Percentiles rank a stretch among this genome's conserved stretches.
Conservation (phyloP, 768 basidiomycete genomes). For the Aureoboletus auriporus region DNA sequence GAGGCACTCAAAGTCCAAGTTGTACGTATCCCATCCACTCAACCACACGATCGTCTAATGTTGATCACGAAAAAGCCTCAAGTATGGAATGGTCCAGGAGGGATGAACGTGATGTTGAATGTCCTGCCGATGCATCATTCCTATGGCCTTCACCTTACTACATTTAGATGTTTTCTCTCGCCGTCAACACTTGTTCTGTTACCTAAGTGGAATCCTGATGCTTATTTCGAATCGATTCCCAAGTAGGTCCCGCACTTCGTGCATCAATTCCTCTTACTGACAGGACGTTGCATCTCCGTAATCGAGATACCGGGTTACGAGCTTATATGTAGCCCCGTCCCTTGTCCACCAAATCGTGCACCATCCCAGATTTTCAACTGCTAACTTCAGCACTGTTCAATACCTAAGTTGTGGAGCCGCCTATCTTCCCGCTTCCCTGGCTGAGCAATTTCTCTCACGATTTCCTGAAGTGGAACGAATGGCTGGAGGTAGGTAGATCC, state of each 20-base stretch:
- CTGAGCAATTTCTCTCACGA: conserved; percentile 36
- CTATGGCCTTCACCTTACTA: conserved; percentile 53
- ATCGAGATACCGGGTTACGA: conserved; percentile 51
- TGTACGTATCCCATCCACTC: conserved; percentile 29
- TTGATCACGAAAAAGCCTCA: conserved; percentile 31
- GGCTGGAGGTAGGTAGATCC: conserved; percentile 40
- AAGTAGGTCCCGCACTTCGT: conserved; percentile 39
- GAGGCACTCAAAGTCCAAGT: conserved; percentile 32
- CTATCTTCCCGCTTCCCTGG: conserved; percentile 58
- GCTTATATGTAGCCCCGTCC: conserved; percentile 55
- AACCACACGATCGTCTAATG: not conserved
- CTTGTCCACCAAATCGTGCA: conserved; percentile 62
- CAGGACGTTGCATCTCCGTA: not conserved
- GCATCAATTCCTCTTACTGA: too few relatives aligned
- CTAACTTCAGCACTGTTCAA: conserved; percentile 51
- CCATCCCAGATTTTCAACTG: conserved; percentile 40
- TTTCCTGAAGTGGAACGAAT: conserved; percentile 33
- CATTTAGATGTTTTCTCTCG: conserved; percentile 45
- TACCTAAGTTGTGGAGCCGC: conserved; percentile 54
- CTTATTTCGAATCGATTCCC: conserved; percentile 49
- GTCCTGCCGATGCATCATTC: conserved; percentile 68
- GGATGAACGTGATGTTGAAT: conserved; percentile 46
- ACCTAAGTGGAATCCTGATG: conserved; percentile 56
- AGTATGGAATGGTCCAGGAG: conserved; percentile 37
- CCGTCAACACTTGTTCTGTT: conserved; percentile 52